Evolutionary conservation across 352 stramenopile species (phyloP).

Genomic region (Elongisporangium prolatum): DNA sequence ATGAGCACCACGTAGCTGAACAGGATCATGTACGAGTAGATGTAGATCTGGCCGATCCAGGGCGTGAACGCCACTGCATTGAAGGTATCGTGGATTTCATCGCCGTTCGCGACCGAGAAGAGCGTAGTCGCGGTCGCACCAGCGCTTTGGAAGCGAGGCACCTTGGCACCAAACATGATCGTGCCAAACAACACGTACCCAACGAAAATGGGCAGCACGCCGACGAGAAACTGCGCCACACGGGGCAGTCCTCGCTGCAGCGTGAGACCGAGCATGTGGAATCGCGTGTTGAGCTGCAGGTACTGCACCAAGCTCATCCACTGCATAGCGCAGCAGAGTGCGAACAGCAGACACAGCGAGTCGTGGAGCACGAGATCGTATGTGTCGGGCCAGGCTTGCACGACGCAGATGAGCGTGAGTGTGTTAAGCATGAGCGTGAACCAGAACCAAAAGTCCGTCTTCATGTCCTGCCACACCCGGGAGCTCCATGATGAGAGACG

Average conservation of each 20-base stretch:
- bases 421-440: constrained; percentile 47
- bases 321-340: constrained; percentile 59
- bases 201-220: constrained; percentile 81
- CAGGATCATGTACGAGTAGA: constrained; percentile 84
- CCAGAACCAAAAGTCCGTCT: constrained; percentile 67
- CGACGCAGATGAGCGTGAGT: constrained; percentile 39
- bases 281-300: constrained; percentile 57
- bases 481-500: not conserved
- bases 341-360: constrained; percentile 53
- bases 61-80: constrained; percentile 61
- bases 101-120: constrained; percentile 83
- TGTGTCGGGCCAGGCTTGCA: constrained; percentile 46
- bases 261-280: constrained; percentile 78
- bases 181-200: constrained; percentile 84
- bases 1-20: constrained; percentile 90
- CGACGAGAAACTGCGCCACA: constrained; percentile 74
- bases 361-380: constrained; percentile 54
- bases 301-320: constrained; percentile 79
- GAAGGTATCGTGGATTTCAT: constrained; percentile 88
- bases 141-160: constrained; percentile 68
- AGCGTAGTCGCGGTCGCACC: constrained; percentile 68
- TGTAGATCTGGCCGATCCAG: constrained; percentile 78
- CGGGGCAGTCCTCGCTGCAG: constrained; percentile 60
- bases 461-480: not conserved
- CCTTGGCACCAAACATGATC: constrained; percentile 81